These are phyloP conservation scores for Verticillium isaacii DNA, from an alignment of 2,329 filamentous ascomycete genomes.

Conservation along the genomic window DNA sequence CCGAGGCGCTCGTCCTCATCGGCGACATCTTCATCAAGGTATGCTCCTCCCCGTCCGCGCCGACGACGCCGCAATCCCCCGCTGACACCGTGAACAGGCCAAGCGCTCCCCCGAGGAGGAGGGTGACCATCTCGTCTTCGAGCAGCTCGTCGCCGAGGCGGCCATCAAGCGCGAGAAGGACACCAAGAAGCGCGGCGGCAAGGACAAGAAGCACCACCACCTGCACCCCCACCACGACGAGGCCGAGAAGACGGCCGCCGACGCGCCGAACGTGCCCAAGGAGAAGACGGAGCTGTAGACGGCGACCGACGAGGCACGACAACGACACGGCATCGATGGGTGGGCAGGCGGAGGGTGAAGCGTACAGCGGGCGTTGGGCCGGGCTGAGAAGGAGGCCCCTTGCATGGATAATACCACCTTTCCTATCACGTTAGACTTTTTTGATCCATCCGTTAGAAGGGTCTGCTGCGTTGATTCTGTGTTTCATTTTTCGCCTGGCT, in stretches of 20 bases:
- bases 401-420: constrained; percentile 4
- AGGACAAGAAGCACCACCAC: constrained; percentile 41
- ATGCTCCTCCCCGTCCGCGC: constrained; percentile 12
- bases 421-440: background rate
- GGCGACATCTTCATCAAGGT: constrained; percentile 89
- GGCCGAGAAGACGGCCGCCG: constrained; percentile 19
- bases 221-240: constrained; percentile 27
- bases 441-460: background rate
- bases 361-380: background rate
- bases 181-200: constrained; percentile 61
- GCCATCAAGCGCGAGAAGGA: constrained; percentile 93
- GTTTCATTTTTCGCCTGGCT: background rate
- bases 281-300: constrained; percentile 5
- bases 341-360: background rate
- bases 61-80: no score
- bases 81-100: constrained; percentile 49
- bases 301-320: background rate
- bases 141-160: constrained; percentile 94
- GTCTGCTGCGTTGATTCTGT: background rate
- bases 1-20: constrained; percentile 81
- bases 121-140: constrained; percentile 97
- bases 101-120: constrained; percentile 90
- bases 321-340: no score
- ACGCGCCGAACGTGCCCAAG: constrained; percentile 20
- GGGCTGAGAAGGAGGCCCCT: background rate